Percentiles rank a stretch among this genome's conserved stretches.
These are phyloP conservation scores for Mychonastes homosphaera DNA, from an alignment of 139 green algal species.

Conservation along the genomic window DNA sequence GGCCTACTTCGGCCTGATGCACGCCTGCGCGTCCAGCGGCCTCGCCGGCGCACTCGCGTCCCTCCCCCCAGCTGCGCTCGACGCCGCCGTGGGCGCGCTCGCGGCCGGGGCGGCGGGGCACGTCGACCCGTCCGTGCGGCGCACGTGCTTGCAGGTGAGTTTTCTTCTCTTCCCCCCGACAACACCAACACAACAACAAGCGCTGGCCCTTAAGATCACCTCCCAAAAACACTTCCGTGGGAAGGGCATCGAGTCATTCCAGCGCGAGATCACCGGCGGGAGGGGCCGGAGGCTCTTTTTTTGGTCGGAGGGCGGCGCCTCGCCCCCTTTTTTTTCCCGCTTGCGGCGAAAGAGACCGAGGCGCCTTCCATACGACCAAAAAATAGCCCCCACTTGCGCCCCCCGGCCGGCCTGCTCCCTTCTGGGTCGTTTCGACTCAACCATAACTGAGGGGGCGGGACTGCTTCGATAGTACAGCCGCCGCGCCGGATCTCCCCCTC, in stretches of 20 bases:
- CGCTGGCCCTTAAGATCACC: constrained; percentile 7
- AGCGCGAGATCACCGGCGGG: constrained; percentile 22
- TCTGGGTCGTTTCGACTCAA: neutral
- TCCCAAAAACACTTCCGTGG: neutral
- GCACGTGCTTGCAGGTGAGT: constrained; percentile 47
- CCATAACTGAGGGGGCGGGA: too few species aligned
- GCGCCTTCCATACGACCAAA: too few species aligned
- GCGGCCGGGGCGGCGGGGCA: constrained; percentile 38
- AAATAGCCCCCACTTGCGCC: too few species aligned
- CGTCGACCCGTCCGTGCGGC: constrained; percentile 42
- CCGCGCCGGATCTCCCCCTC: neutral
- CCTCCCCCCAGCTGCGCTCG: constrained; percentile 28
- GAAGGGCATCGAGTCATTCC: constrained; percentile 21
- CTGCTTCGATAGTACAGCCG: neutral
- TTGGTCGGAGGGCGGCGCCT: too few species aligned
- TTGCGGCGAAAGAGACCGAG: too few species aligned
- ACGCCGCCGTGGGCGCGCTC: constrained; percentile 38
- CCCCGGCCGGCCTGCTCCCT: neutral
- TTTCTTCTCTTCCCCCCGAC: neutral
- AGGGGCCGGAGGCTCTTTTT: too few species aligned
- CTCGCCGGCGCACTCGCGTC: constrained; percentile 23
- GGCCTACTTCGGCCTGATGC: constrained; percentile 58
- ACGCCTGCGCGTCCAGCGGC: constrained; percentile 28
- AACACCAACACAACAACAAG: neutral
- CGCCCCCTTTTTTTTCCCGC: too few species aligned